Base-by-base conservation (phyloP, 192 early-diverging fungal genomes). In the Kappamyces sp. region DNA sequence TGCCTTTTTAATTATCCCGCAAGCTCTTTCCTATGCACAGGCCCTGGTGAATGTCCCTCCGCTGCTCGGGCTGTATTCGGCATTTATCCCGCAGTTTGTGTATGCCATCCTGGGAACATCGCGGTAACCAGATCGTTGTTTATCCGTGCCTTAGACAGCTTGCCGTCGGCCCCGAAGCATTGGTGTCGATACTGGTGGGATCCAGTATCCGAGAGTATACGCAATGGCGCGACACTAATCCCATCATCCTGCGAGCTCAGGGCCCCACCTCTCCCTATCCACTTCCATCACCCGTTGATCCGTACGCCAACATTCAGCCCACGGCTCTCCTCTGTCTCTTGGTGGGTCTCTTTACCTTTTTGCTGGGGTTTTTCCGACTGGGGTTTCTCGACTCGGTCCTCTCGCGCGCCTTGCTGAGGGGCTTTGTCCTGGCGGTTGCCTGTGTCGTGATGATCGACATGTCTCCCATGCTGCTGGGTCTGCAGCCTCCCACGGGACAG, bases 381-480 rank as follows among this genome's bases (percentile, higher is more conserved):
- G 96, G 96, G n/a, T 99, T 99, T 65, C 66, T 99, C 41, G 96
- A 99, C 67, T 95, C 93, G 22, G 85, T 99, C 38, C 81, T 99
- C 58, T 91, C 89, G 6, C 85, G 92, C 52, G 89, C 94, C 3
- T 69, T 96, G n/a, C 65, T 99, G 46, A 80, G 93, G 5, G 96
- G 96, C 11, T 99, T 99, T 62, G 90, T 98, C 45, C 86, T 90
- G 29, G 96, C 93, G 32, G 91, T 95, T 0, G 96, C 93, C 3
- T 67, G 91, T 32, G 93, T 96, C 0, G 81, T 99, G 14, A 83
- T 93, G 52, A 85, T 96, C 40, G 89, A 96, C 60, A 94, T 96
- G 76, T 67, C 74, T 11, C 82, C 85, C 47, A 76, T 79, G 15
- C 73, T 99, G 61, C 72, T 94, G 47, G 91, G 91, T 0, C 58